Conservation (phyloP, 495 filamentous ascomycete genomes). For the Cladorrhinum samala region DNA sequence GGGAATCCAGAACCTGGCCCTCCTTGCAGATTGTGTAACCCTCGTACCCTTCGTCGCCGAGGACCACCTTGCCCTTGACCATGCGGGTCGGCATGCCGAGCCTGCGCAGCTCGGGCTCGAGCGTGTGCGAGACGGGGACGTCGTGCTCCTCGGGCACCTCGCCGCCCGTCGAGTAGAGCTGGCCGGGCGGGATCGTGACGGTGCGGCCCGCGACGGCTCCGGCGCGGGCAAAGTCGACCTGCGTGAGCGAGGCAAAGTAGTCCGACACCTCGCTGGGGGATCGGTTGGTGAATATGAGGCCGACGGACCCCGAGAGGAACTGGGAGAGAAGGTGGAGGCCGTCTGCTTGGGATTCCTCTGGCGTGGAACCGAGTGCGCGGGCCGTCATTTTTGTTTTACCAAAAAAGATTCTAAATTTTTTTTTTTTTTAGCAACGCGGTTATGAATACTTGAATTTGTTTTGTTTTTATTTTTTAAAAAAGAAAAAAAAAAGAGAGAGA, state of each 20-base stretch:
- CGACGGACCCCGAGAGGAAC: slow-evolving; percentile 76
- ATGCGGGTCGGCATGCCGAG: slow-evolving; percentile 84
- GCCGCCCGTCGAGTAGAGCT: slow-evolving; percentile 67
- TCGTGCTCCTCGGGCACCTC: slow-evolving; percentile 76
- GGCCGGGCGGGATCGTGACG: slow-evolving; percentile 72
- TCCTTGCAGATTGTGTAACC: slow-evolving; percentile 70
- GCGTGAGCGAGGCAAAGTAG: slow-evolving; percentile 62
- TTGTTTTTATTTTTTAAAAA: neutral
- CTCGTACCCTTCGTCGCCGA: slow-evolving; percentile 61
- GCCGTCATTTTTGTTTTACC: slow-evolving; percentile 99
- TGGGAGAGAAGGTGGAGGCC: slow-evolving; percentile 61
- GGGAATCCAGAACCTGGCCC: slow-evolving; percentile 74
- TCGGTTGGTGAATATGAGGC: slow-evolving; percentile 83
- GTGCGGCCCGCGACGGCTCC: slow-evolving; percentile 65
- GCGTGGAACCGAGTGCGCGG: slow-evolving; percentile 71
- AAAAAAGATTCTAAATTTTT: slow-evolving; percentile 71
- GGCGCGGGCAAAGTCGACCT: slow-evolving; percentile 82
- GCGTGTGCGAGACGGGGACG: slow-evolving; percentile 74
- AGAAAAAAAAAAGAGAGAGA: neutral
- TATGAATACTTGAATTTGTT: neutral
- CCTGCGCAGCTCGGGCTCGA: slow-evolving; percentile 81
- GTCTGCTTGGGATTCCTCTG: slow-evolving; percentile 69
- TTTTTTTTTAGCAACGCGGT: neutral
- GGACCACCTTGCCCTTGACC: slow-evolving; percentile 77
- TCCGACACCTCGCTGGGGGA: slow-evolving; percentile 52